Conservation (phyloP, 2,329 filamentous ascomycete genomes). For the Rutstroemia sp. region DNA sequence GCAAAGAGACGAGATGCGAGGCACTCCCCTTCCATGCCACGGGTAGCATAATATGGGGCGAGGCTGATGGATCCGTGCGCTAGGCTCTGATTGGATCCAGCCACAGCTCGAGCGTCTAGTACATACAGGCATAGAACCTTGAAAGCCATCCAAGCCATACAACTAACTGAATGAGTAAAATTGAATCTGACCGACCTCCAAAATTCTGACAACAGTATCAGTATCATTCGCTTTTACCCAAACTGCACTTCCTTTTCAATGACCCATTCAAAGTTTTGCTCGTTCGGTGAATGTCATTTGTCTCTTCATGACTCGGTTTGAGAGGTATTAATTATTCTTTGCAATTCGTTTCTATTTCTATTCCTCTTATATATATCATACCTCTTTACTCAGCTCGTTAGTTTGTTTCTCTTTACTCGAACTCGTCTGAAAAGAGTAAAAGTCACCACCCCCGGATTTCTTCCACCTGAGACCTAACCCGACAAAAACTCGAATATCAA, state of each 20-base stretch:
- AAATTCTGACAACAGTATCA: not conserved
- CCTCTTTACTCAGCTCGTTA: not conserved
- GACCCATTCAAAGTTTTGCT: too few relatives aligned
- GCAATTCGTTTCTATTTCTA: not conserved
- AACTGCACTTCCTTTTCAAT: too few relatives aligned
- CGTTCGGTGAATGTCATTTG: too few relatives aligned
- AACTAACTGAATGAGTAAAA: slow-evolving; percentile 5
- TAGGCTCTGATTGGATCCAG: slow-evolving; percentile 7
- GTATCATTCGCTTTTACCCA: not conserved
- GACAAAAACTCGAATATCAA: not conserved
- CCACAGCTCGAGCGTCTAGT: slow-evolving; percentile 1
- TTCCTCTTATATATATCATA: not conserved
- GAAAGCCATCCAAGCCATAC: not conserved
- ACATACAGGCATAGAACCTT: not conserved
- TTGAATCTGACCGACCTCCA: slow-evolving; percentile 8
- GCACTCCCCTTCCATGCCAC: not conserved
- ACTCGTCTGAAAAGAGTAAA: not conserved
- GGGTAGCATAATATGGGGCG: not conserved
- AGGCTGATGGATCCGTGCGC: not conserved
- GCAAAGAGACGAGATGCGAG: too few relatives aligned
- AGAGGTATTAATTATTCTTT: too few relatives aligned
- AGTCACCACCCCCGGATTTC: not conserved
- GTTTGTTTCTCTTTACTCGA: not conserved
- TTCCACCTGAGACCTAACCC: slow-evolving; percentile 2
- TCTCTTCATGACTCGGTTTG: too few relatives aligned